Evolutionary conservation across 495 filamentous ascomycete species (phyloP), one percentile per base, ranked within the genome.

Genomic region (Pseudomonodictys pantanalensis): DNA sequence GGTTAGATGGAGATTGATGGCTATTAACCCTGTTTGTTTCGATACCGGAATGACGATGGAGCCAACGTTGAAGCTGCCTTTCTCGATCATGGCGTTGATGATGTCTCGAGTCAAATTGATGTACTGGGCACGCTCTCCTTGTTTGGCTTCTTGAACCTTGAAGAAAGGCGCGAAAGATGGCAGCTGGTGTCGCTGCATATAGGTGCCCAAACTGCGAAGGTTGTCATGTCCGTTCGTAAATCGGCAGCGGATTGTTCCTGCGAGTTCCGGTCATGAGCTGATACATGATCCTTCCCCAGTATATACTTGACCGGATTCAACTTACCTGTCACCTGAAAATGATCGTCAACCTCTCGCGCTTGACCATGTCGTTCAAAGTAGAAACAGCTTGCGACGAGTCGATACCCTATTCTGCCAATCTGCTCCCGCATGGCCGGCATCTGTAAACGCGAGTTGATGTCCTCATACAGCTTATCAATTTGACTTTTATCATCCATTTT

Each of bases 201-300:
- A 50, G 24, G 3, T 3, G 3, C 54, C 54, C 3, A 58, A 29
- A 28, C n/a, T 41, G 22, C 54, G 43, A 23, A 58, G 54, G 42
- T 58, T 41, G 5, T 48, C 5, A 6, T 43, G 50, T 8, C 54
- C 43, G 2, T 11, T 35, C 10, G 54, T 29, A 30, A 58, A 58
- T 25, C 54, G 26, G 23, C 54, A 58, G 17, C 12, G 43, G 26
- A 58, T 58, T 32, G 42, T 58, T 3, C 54, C 54, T 58, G 18
- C 17, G 32, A 33, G 7, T 44, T 6, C 8, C 6, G 6, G 6
- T 51, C 17, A 33, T 11, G n/a, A 5, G 32, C 15, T 8, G 15
- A 33, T 4, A 39, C 4, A 38, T 30, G 4, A n/a, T 3, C 7
- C 28, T 24, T 10, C 20, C 6, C 3, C 2, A 54, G 3, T 12